Base-by-base conservation (phyloP, 1,139 yeast genomes). In the Yamadazyma dushanensis region DNA sequence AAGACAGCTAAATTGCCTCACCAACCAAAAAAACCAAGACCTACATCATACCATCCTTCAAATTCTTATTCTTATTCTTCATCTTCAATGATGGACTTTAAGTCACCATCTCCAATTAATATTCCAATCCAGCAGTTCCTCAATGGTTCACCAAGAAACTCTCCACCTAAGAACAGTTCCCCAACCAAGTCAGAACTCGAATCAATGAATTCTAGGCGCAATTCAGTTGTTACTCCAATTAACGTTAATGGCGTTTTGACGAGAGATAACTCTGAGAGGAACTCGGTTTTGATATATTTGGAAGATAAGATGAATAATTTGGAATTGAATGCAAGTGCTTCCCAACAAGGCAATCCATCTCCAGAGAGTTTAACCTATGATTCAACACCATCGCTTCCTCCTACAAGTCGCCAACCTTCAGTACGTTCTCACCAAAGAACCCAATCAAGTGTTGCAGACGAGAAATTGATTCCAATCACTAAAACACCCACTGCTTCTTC, bases 31-130 rank as follows among this genome's bases (percentile, higher is more conserved):
- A 81, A 76, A 51, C 89, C 87, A 36, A 74, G 94, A 56, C 92
- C 94, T 31, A 83, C 90, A 0, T 83, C 90, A 7, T 84, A 82
- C 53, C 90, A 84, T 53, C 92, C 94, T 9, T 32, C 92, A 25
- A 83, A 89, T 1, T 81, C 89, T 10, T 83, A 80, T 51, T 89
- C 90, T 7, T 63, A 69, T 18, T 66, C 73, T n/a, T 50, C 69
- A 8, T 63, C 70, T 4, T 53, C 66, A n/a, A 51, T 63, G 27
- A 51, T 60, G 39, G 46, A 49, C 22, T 49, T 43, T 31, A 53
- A 51, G 37, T 38, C 58, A 9, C 52, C 63, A 6, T 57, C 51
- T 9, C 66, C 69, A 8, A 53, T 64, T 4, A 61, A 63, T n/a
- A 46, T 59, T 16, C 63, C 70, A 10, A 56, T 62, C 29, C 60